Conservation (phyloP, 352 stramenopile species). For the Phytophthora melonis region DNA sequence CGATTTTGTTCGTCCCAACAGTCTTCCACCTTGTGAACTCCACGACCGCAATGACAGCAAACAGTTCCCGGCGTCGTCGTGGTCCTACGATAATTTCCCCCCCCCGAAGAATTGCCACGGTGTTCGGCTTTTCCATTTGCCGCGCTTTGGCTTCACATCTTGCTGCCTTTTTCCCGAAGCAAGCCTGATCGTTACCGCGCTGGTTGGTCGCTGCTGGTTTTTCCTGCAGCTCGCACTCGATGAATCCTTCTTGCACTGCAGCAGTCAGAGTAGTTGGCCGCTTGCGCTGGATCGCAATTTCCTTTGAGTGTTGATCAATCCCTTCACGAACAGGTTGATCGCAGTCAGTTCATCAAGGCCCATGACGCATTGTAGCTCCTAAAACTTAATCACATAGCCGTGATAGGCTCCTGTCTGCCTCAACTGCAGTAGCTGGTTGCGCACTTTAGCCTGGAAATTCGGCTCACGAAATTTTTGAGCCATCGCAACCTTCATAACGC, state of each 20-base stretch:
- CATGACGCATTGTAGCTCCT: conserved; percentile 13
- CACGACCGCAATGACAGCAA: conserved; percentile 13
- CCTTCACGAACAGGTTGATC: conserved; percentile 11
- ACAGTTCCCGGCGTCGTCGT: neutral
- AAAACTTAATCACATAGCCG: conserved; percentile 13
- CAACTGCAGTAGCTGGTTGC: conserved; percentile 1
- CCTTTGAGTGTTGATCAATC: neutral
- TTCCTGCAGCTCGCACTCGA: conserved; percentile 10
- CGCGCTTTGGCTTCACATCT: neutral
- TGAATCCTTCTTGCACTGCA: conserved; percentile 18
- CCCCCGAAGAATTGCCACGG: neutral
- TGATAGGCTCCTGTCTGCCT: conserved; percentile 10
- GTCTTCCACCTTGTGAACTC: conserved; percentile 10
- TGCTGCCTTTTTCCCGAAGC: neutral
- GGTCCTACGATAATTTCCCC: neutral
- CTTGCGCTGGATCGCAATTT: neutral
- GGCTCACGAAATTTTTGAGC: neutral
- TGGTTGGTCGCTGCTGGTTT: neutral
- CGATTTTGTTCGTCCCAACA: conserved; percentile 1
- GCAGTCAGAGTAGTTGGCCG: conserved; percentile 4
- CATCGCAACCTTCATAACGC: neutral
- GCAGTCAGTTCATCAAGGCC: neutral
- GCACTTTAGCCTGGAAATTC: neutral
- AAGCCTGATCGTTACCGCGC: neutral
- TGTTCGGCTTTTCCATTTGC: neutral